Percentiles rank a stretch among this genome's conserved stretches.
Conservation (phyloP, 176 grass and related monocot species). For the Lolium multiflorum region DNA sequence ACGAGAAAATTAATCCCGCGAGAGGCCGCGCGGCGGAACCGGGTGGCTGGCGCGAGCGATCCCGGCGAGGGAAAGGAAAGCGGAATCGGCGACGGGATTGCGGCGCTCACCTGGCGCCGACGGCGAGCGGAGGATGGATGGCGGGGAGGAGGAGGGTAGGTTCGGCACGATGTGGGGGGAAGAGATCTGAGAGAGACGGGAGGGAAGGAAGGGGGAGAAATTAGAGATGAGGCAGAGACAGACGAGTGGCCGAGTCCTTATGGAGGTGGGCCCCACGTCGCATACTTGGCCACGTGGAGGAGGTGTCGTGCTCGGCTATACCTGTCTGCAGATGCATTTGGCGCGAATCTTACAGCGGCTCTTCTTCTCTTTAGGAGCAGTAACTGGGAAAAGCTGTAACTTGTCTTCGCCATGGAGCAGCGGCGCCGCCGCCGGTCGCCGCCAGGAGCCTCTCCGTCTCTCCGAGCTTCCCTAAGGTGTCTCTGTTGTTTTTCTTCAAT, state of each 20-base stretch:
- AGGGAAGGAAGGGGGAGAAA: neutral
- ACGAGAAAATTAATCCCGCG: too few relatives aligned
- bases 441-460: neutral
- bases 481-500: neutral
- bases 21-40: neutral
- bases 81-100: too few relatives aligned
- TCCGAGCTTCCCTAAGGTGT: neutral
- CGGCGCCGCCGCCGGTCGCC: neutral
- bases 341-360: slow-evolving; percentile 27
- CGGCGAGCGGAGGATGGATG: too few relatives aligned
- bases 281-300: slow-evolving; percentile 45
- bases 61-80: too few relatives aligned
- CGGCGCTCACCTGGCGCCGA: slow-evolving; percentile 21
- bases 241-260: slow-evolving; percentile 46
- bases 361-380: neutral
- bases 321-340: neutral
- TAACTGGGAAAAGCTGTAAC: neutral
- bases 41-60: neutral
- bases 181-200: slow-evolving; percentile 41
- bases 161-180: slow-evolving; percentile 17
- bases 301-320: slow-evolving; percentile 18
- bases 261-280: slow-evolving; percentile 35
- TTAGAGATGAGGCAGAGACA: slow-evolving; percentile 39
- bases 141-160: too few relatives aligned
- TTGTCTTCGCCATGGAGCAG: neutral